Evolutionary conservation across 2,329 filamentous ascomycete species (phyloP), one percentile per base, ranked within the genome.

Genomic region (Phialocephala sp.): DNA sequence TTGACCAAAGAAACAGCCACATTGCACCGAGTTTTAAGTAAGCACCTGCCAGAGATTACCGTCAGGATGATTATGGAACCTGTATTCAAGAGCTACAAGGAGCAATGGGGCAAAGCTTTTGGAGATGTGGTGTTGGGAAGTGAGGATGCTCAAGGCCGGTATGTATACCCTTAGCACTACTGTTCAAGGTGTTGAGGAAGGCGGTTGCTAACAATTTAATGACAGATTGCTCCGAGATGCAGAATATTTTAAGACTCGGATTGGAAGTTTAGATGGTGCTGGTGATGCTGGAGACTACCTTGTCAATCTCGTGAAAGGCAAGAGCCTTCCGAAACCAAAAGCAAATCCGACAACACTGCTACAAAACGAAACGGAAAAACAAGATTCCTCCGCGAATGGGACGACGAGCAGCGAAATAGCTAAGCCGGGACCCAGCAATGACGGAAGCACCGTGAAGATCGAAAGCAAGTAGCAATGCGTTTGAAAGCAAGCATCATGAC

Each of bases 201-300:
- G 6, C 12, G 11, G 39, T 43, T 55, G 14, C 32, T 64, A 37
- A 55, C 39, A 39, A 50, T 62, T 22, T 32, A 22, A 9, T 32
- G 43, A 63, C 71, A 90, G 88, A 72, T 82, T 92, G 75, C 78
- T 89, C 57, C 82, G 83, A 47, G 90, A 92, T 74, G 85, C 84
- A 9, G 84, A 89, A 72, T 82, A 84, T 68, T 89, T 92, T 72
- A 85, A 87, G 60, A 78, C 82, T 0, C 85, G 84, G 65, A 81
- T 92, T 20, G 82, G 84, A 66, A 87, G 87, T 72, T 82, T 92
- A 36, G 87, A 91, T 59, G 89, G 87, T 2, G 85, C 87, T 45
- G 89, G 85, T 11, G 89, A 93, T 70, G 82, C 92, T 2, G 92
- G 91, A 36, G 85, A 90, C 41, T 84, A 89, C 68, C 83, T 97